phyloP scores from a whole-genome alignment of 768 basidiomycete genomes.

The Kwoniella sp. region DNA sequence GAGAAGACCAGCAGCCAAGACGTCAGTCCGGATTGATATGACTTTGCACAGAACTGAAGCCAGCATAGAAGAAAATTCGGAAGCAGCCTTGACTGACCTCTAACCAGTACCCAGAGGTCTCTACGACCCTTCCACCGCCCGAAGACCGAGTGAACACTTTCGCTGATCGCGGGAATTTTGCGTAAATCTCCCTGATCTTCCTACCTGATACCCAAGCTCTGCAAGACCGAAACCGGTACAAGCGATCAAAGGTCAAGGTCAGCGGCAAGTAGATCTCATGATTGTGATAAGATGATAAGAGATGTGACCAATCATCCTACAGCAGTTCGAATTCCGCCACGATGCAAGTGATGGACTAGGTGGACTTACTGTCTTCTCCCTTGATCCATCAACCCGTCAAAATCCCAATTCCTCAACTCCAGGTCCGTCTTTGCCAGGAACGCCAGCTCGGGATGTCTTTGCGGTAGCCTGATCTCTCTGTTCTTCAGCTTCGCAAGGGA shows the following conservation, averaged over 20 bases:
- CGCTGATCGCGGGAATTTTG: constrained; percentile 12
- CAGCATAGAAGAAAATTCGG: not conserved
- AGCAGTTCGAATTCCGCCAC: too few relatives aligned
- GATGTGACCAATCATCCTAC: too few relatives aligned
- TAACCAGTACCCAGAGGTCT: constrained; percentile 46
- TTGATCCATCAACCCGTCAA: constrained; percentile 44
- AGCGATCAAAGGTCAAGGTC: too few relatives aligned
- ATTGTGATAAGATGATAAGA: too few relatives aligned
- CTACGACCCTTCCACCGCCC: constrained; percentile 39
- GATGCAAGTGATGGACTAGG: not conserved
- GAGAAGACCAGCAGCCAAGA: too few relatives aligned
- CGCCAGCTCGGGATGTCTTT: constrained; percentile 40
- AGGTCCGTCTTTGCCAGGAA: constrained; percentile 43
- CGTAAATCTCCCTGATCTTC: constrained; percentile 29
- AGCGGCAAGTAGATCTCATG: too few relatives aligned
- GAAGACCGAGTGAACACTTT: constrained; percentile 39
- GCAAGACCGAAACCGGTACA: constrained; percentile 3
- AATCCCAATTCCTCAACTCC: constrained; percentile 38
- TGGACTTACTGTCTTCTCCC: constrained; percentile 44
- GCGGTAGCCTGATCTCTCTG: constrained; percentile 26
- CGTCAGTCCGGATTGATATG: not conserved
- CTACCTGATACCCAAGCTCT: constrained; percentile 47
- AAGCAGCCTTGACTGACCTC: constrained; percentile 28
- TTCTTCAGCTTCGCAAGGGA: constrained; percentile 38
- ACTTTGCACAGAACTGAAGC: too few relatives aligned